Evolutionary conservation across 257 asterid genomes (phyloP), one percentile per base, ranked within the genome.

Genomic region (Echium plantagineum): DNA sequence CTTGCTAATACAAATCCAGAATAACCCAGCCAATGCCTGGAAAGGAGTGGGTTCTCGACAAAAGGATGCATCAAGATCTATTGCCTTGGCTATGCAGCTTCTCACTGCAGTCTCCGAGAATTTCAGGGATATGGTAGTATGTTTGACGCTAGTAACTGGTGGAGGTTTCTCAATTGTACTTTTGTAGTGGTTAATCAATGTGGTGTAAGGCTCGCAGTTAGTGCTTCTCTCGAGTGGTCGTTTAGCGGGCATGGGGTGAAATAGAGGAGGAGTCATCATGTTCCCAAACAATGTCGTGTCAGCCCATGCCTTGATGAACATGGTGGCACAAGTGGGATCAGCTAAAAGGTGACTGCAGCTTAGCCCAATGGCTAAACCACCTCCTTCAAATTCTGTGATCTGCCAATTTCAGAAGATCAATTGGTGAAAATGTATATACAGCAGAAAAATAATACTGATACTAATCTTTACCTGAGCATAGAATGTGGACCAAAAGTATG

Each of bases 351-450:
- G 86, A 16, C 75, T 63, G 69, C 87, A 81, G 78, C 93, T 81
- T 74, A 81, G 74, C n/a, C 87, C 93, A 59, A 84, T 71, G 7
- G 93, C 85, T 18, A 81, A n/a, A n/a, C 86, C 84, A 21, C 85
- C 88, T 15, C 68, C 72, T 65, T 77, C 80, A 46, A 83, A 83
- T 68, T 81, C 93, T 17, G 89, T 79, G 24, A 81, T 63, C 89
- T 84, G 74, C 69, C 7, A 46, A 31, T 16, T 57, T 2, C 24
- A 16, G 32, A 28, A 28, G 32, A 28, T 28, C 32, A 28, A 28
- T 28, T 4, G 32, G 5, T 28, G 5, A 28, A 28, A 28, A 28
- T 28, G 3, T 6, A 28, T 28, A 28, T 6, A 7, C 3, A 1
- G 47, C 47, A 35, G 47, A 35, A 35, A 35, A 35, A 35, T 1